phyloP scores from a whole-genome alignment of 768 basidiomycete species.

The Naganishia antarctica region DNA sequence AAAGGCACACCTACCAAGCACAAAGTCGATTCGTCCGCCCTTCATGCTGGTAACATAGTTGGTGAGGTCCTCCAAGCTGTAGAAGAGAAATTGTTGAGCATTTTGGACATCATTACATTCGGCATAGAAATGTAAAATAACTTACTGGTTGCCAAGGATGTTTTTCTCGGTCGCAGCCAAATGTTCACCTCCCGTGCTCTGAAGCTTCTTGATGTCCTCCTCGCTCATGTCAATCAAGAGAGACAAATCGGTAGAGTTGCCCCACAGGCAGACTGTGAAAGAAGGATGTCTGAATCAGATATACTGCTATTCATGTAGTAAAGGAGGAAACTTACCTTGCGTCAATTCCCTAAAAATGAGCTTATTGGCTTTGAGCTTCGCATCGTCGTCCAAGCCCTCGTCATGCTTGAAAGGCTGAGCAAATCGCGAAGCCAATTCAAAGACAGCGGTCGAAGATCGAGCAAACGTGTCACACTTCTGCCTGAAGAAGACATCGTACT shows the following conservation, averaged over 20 bases:
- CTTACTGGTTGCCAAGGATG: conserved; percentile 69
- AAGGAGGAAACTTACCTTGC: conserved; percentile 70
- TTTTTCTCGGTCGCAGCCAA: conserved; percentile 95
- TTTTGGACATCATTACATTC: conserved; percentile 62
- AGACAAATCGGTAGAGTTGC: conserved; percentile 92
- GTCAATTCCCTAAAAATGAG: conserved; percentile 85
- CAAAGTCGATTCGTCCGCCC: conserved; percentile 69
- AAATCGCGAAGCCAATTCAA: conserved; percentile 87
- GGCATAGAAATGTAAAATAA: conserved; percentile 53
- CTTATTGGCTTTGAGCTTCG: conserved; percentile 57
- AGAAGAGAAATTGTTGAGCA: not conserved
- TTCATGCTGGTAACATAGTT: conserved; percentile 55
- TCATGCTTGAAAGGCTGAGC: conserved; percentile 71
- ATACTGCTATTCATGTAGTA: conserved; percentile 19
- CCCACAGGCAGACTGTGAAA: conserved; percentile 82
- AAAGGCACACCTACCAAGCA: conserved; percentile 30
- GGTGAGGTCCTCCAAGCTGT: conserved; percentile 60
- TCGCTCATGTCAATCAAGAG: conserved; percentile 96
- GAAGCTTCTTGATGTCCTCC: conserved; percentile 92
- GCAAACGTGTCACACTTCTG: conserved; percentile 97
- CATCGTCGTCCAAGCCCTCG: conserved; percentile 54
- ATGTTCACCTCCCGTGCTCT: conserved; percentile 91
- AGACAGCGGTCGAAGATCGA: conserved; percentile 83
- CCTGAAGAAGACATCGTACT: conserved; percentile 91
- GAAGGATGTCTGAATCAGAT: not conserved